A percentile compares a stretch with the other conserved stretches of the same genome.
Evolutionary conservation across 495 filamentous ascomycete genomes (phyloP).

Genomic region (Lepraria neglecta): DNA sequence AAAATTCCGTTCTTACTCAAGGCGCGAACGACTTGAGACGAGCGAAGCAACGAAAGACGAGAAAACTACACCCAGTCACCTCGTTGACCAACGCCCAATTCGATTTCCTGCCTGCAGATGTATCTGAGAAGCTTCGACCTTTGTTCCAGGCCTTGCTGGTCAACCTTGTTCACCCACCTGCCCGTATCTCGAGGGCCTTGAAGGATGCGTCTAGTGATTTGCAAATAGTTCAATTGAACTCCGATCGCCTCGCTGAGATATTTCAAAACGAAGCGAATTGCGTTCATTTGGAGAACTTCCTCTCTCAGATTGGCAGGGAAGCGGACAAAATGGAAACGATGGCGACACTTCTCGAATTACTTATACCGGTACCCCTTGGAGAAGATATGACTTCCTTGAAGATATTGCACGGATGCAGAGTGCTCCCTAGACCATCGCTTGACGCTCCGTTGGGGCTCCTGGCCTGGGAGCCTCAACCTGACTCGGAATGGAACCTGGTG

Average conservation of each 20-base stretch:
- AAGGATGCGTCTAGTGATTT: neutral
- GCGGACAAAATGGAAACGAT: neutral
- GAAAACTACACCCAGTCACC: constrained; percentile 3
- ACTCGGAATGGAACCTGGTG: constrained; percentile 12
- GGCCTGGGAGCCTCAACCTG: neutral
- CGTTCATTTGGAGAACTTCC: neutral
- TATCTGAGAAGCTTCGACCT: constrained; percentile 14
- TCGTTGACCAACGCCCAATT: constrained; percentile 21
- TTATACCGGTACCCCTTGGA: constrained; percentile 14
- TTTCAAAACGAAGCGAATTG: constrained; percentile 15
- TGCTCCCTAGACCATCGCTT: constrained; percentile 29
- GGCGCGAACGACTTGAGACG: constrained; percentile 7
- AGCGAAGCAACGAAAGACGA: constrained; percentile 1
- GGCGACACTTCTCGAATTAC: constrained; percentile 14
- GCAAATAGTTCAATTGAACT: constrained; percentile 10
- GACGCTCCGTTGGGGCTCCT: constrained; percentile 30
- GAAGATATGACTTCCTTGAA: neutral
- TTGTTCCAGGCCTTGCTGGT: constrained; percentile 18
- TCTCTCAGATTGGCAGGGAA: neutral
- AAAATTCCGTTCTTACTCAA: neutral
- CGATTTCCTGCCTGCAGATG: constrained; percentile 15
- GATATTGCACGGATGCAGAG: constrained; percentile 27
- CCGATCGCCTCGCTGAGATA: constrained; percentile 17
- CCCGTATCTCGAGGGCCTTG: constrained; percentile 9
- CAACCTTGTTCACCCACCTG: constrained; percentile 17